Evolutionary conservation across 768 basidiomycete species (phyloP), one percentile per base, ranked within the genome.

Genomic region (Podaxis sp.): DNA sequence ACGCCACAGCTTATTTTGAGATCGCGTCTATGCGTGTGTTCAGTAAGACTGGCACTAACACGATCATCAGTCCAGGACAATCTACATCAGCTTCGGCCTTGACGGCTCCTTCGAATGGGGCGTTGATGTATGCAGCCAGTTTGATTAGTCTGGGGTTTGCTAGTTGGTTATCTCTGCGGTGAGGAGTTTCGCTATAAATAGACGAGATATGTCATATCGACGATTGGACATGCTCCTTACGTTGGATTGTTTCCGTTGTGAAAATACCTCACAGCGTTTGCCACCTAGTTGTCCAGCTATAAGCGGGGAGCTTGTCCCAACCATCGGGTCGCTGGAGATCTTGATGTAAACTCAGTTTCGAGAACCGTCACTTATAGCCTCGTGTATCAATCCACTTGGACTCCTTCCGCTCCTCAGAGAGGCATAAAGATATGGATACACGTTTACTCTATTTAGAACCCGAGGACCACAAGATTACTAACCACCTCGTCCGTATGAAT

Each of bases 1-100:
- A 86, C 71, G 77, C 82, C 68, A 78, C 76, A 35, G 88, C 88
- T 0, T 89, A 86, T 74, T 93, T 91, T 65, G 90, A 92, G 68
- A 79, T 93, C 56, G 77, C 80, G 13, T 84, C 78, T 28, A 76
- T 90, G 55, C 66, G 65, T 21, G 67, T 69, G 47, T 69, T 68
- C 60, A 69, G 69, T 57, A 64, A 67, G 53, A 32, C 67, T 37
- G 66, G 67, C n/a, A 71, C 65, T 7, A 68, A 66, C 42, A 68
- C 68, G n/a, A 61, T 66, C 21, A 61, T 66, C 23, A 35, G 35
- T 42, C 36, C 52, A 38, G 18, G 37, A n/a, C 40, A 16, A 48
- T 23, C 37, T 23, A 60, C 11, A 46, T 36, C 59, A 21, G 55
- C 63, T 14, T 36, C 58, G 21, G 59, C 28, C 2, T 23, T 54